These are phyloP conservation scores for Diaporthe vexans DNA, from an alignment of 2,329 filamentous ascomycete species.

Conservation along the genomic window DNA sequence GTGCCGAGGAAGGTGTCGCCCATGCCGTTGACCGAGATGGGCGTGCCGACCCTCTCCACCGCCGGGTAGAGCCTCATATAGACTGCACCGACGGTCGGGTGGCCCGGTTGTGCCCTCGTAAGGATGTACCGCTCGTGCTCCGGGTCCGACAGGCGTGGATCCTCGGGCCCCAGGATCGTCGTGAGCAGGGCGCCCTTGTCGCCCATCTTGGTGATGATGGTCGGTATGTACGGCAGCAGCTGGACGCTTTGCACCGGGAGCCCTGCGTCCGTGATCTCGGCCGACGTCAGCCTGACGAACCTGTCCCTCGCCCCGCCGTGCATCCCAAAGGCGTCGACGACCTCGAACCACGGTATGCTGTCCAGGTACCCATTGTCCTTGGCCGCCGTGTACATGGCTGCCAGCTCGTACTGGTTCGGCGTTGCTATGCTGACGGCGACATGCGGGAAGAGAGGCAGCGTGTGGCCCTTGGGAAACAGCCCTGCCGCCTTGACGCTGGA, in stretches of 20 bases:
- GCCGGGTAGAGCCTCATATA: constrained; percentile 84
- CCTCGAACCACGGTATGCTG: constrained; percentile 81
- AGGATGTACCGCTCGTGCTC: constrained; percentile 79
- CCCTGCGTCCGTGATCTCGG: constrained; percentile 80
- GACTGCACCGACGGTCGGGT: constrained; percentile 76
- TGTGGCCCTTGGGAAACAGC: constrained; percentile 69
- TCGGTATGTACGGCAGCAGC: constrained; percentile 89
- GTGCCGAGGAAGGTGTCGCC: constrained; percentile 94
- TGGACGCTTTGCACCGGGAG: constrained; percentile 87
- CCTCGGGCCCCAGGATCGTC: constrained; percentile 75
- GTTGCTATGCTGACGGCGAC: constrained; percentile 80
- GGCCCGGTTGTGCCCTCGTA: constrained; percentile 68
- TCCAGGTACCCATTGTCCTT: constrained; percentile 74
- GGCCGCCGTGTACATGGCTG: constrained; percentile 82
- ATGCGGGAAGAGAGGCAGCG: constrained; percentile 68
- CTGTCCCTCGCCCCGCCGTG: constrained; percentile 78
- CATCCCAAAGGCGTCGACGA: constrained; percentile 86
- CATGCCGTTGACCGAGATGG: constrained; percentile 93
- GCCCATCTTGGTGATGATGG: constrained; percentile 87
- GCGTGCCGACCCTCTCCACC: constrained; percentile 74
- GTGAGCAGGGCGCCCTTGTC: constrained; percentile 81
- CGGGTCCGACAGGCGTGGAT: constrained; percentile 74
- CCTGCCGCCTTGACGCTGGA: constrained; percentile 82
- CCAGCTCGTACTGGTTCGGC: constrained; percentile 87
- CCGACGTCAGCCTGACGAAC: constrained; percentile 77